Evolutionary conservation across 257 asterid species (phyloP), one percentile per base, ranked within the genome.

Genomic region (Euphrasia confusa): DNA sequence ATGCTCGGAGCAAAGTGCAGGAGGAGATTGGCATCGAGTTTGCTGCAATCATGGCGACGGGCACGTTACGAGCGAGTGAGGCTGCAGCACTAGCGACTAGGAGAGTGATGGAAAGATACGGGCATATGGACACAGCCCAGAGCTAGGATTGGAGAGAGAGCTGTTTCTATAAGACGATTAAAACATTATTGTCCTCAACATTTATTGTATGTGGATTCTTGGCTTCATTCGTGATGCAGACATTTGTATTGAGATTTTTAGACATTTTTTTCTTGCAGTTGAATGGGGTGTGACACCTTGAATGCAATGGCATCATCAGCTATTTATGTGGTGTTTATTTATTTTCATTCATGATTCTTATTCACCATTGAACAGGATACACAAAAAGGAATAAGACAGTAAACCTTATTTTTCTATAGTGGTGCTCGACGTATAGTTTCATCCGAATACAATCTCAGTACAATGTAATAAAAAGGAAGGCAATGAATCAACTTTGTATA

Each of bases 11-110:
- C 78, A 87, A 78, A 82, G 85, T 93, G 27, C 96, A 89, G 71
- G 94, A 85, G 63, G 99, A 93, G 79, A 89, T 93, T 49, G 77
- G 73, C 72, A 58, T 67, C 2, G 99, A 93, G 70, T 93, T 89
- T 65, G 94, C 95, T 33, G 87, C 96, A 54, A 75, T 93, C 28
- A 93, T 93, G 99, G 97, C 96, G n/a, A 72, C 80, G 2, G 99
- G 99, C 21, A 84, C 97, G 0, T 15, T 89, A 42, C 90, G 92
- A 53, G 97, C 97, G 2, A 89, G 97, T 66, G 97, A 93, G 74
- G 97, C 99, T 64, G 99, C 97, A 0, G 94, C 97, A 15, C 65
- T 93, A 52, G 97, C 97, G 32, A 85, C 97, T 9, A 86, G 77
- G 77, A 84, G 81, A 77, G 99, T 93, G 57, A 93, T 93, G 97